Percentiles rank a stretch among this genome's conserved stretches.
phyloP scores from a whole-genome alignment of 1,284 basidiomycete genomes.

The Spongiforma sp. region DNA sequence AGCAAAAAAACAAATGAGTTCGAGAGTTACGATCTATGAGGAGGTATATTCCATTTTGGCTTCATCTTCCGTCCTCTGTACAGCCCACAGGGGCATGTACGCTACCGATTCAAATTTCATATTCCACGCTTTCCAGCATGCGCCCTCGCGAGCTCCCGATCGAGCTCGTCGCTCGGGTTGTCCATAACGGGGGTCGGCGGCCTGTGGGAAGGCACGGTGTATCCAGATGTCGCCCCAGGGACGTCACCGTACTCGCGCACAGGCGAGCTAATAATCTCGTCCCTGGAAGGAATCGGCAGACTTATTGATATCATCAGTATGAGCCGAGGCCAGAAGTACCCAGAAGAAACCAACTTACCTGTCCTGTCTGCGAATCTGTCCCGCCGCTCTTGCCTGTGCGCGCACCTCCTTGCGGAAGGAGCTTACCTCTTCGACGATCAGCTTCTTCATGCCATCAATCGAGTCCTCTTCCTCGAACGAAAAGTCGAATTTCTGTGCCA shows the following conservation, averaged over 20 bases:
- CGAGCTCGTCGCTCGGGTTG: constrained; percentile 86
- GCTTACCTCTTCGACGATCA: constrained; percentile 95
- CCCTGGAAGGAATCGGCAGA: constrained; percentile 76
- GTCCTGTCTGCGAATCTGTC: constrained; percentile 74
- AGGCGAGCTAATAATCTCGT: constrained; percentile 80
- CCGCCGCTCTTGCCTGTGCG: constrained; percentile 70
- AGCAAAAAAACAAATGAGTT: background rate
- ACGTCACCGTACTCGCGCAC: constrained; percentile 68
- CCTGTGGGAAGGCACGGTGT: constrained; percentile 52
- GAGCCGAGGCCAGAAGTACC: background rate
- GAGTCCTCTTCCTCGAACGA: constrained; percentile 97
- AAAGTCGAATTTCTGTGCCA: constrained; percentile 88
- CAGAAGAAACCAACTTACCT: constrained; percentile 48
- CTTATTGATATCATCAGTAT: constrained; percentile 33
- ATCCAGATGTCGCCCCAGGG: constrained; percentile 73
- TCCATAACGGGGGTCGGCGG: constrained; percentile 72
- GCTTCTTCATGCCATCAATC: constrained; percentile 95
- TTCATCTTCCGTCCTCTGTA: background rate
- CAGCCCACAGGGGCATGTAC: background rate
- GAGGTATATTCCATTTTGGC: constrained; percentile 14
- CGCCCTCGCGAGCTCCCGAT: constrained; percentile 80
- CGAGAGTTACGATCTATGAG: background rate
- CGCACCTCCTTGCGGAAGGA: constrained; percentile 89
- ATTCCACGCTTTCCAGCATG: constrained; percentile 48
- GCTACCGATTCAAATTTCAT: no score